A percentile compares a stretch with the other conserved stretches of the same genome.
Conservation (phyloP, 164 flowering plant genomes). For the Sextonia rubra region DNA sequence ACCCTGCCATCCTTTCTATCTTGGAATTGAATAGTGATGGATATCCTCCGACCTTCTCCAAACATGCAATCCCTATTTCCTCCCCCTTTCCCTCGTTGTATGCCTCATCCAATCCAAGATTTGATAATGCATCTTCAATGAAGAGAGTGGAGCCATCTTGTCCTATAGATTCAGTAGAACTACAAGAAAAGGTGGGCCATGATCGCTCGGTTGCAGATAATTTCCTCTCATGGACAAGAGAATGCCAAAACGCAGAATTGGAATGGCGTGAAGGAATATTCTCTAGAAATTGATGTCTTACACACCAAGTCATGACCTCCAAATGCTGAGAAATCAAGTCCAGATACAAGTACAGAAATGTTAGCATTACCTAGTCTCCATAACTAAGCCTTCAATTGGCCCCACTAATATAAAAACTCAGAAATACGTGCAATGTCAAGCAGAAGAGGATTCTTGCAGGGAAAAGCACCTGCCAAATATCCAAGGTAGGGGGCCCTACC, state of each 20-base stretch:
- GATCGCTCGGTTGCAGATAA: constrained; percentile 68
- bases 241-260: constrained; percentile 49
- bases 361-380: neutral
- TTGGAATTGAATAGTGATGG: constrained; percentile 37
- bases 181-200: constrained; percentile 61
- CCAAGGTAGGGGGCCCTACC: too few species aligned
- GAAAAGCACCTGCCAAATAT: too few species aligned
- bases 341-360: constrained; percentile 6
- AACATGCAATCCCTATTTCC: constrained; percentile 37
- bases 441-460: neutral
- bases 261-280: constrained; percentile 48
- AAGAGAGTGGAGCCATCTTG: constrained; percentile 61
- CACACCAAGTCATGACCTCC: constrained; percentile 87
- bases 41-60: constrained; percentile 47
- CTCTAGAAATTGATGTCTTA: constrained; percentile 75
- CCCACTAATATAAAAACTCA: neutral
- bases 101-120: constrained; percentile 60
- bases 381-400: neutral
- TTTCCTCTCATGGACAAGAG: constrained; percentile 58
- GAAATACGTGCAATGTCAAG: neutral
- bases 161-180: constrained; percentile 31
- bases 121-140: constrained; percentile 88
- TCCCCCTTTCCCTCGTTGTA: constrained; percentile 27
- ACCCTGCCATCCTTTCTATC: constrained; percentile 50
- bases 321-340: constrained; percentile 58